phyloP scores from a whole-genome alignment of 2,329 filamentous ascomycete genomes.

The Clonostachys rhizophaga region DNA sequence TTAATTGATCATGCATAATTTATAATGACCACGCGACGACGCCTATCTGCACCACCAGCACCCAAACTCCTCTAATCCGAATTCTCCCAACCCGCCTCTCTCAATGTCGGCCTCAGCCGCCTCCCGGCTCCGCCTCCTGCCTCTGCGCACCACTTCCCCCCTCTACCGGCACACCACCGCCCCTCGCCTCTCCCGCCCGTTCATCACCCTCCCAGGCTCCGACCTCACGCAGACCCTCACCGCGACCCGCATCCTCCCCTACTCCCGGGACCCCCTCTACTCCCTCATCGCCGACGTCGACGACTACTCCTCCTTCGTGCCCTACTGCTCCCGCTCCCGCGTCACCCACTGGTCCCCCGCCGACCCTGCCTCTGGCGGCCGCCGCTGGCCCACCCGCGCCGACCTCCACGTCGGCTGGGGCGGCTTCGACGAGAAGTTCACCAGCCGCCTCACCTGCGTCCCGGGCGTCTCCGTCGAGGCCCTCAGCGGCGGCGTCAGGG shows the following conservation, averaged over 20 bases:
- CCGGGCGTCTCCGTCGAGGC: conserved; percentile 72
- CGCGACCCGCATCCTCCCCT: conserved; percentile 73
- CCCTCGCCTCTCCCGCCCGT: conserved; percentile 25
- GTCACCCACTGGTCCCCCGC: conserved; percentile 71
- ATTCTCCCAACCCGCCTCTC: no score
- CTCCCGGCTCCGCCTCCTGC: conserved; percentile 3
- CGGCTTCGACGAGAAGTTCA: conserved; percentile 78
- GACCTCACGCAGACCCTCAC: conserved; percentile 57
- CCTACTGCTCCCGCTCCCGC: conserved; percentile 74
- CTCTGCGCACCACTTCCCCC: conserved; percentile 8
- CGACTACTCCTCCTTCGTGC: conserved; percentile 82
- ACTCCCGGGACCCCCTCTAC: conserved; percentile 69
- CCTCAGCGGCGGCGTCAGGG: conserved; percentile 55
- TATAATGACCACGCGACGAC: neutral
- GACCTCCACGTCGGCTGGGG: conserved; percentile 84
- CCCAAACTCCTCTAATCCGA: neutral
- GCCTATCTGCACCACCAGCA: neutral
- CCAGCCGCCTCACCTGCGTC: conserved; percentile 73
- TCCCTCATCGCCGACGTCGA: conserved; percentile 83
- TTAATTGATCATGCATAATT: neutral
- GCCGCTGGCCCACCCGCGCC: conserved; percentile 67
- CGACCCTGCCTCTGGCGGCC: conserved; percentile 27
- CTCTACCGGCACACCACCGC: conserved; percentile 7
- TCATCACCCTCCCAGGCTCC: conserved; percentile 25
- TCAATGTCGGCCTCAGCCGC: conserved; percentile 4